Evolutionary conservation across 2,329 filamentous ascomycete genomes (phyloP).

Genomic region (Ophiobolus disseminans): DNA sequence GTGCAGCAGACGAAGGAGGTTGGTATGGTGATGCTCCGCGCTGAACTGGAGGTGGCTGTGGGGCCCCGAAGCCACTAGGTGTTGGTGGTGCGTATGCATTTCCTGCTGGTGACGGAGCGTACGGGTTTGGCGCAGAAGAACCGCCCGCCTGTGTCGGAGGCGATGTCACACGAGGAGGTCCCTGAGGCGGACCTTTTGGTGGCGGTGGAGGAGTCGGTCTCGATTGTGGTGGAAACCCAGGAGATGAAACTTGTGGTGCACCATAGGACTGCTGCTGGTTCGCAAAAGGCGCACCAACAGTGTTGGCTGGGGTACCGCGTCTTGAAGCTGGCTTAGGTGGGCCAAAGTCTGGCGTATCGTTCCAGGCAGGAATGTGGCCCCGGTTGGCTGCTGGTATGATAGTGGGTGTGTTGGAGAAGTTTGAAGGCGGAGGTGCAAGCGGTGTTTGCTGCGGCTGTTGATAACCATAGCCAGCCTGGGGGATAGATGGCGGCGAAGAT

Average conservation of each 20-base stretch:
- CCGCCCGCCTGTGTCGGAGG: slow-evolving; percentile 62
- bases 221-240: slow-evolving; percentile 61
- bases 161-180: slow-evolving; percentile 67
- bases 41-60: slow-evolving; percentile 65
- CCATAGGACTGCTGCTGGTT: slow-evolving; percentile 64
- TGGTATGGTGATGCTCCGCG: slow-evolving; percentile 88
- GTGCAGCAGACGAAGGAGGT: slow-evolving; percentile 74
- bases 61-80: slow-evolving; percentile 54
- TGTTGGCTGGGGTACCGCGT: slow-evolving; percentile 74
- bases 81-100: slow-evolving; percentile 66
- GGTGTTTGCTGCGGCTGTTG: slow-evolving; percentile 52
- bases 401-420: slow-evolving; percentile 66
- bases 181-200: slow-evolving; percentile 70
- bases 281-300: slow-evolving; percentile 78
- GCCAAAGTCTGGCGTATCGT: slow-evolving; percentile 85
- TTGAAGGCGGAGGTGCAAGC: slow-evolving; percentile 68
- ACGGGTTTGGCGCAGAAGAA: slow-evolving; percentile 63
- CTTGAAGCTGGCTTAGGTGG: slow-evolving; percentile 73
- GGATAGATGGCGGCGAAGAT: slow-evolving; percentile 51
- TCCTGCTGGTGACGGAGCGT: slow-evolving; percentile 63
- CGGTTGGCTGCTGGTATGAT: slow-evolving; percentile 69
- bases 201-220: slow-evolving; percentile 77
- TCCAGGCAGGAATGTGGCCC: slow-evolving; percentile 84
- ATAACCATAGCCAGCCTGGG: slow-evolving; percentile 53
- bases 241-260: slow-evolving; percentile 60